phyloP scores from a whole-genome alignment of 768 basidiomycete genomes.

The Butyriboletus loyo region DNA sequence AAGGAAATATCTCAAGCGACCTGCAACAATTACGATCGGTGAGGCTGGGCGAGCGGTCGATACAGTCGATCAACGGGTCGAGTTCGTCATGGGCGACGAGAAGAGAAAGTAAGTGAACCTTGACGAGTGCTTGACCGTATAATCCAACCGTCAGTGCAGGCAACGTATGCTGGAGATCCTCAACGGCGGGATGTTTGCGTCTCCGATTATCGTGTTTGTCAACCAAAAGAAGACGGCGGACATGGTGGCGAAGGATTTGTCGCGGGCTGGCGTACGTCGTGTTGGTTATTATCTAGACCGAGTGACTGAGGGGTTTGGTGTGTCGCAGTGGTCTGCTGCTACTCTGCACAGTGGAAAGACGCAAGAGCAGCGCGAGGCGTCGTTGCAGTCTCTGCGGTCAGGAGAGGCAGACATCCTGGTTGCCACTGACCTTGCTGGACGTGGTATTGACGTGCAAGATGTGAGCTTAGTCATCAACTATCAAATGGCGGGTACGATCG shows the following conservation, averaged over 20 bases:
- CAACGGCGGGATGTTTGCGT: constrained; percentile 74
- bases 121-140: background rate
- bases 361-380: constrained; percentile 94
- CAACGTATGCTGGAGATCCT: constrained; percentile 87
- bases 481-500: constrained; percentile 96
- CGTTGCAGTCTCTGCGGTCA: constrained; percentile 79
- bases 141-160: constrained; percentile 39
- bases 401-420: constrained; percentile 89
- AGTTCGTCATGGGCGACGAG: constrained; percentile 89
- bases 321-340: constrained; percentile 75
- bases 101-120: constrained; percentile 80
- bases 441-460: constrained; percentile 98
- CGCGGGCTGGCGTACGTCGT: constrained; percentile 75
- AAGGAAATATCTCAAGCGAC: constrained; percentile 88
- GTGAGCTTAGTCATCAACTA: constrained; percentile 96
- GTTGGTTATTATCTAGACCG: background rate
- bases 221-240: constrained; percentile 99
- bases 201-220: constrained; percentile 98
- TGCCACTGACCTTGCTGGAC: constrained; percentile 95
- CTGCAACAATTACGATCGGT: constrained; percentile 96
- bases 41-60: constrained; percentile 98
- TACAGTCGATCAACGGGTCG: constrained; percentile 94
- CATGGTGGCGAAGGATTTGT: constrained; percentile 93
- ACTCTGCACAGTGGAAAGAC: constrained; percentile 97
- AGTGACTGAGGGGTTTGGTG: constrained; percentile 2